A percentile compares a stretch with the other conserved stretches of the same genome.
phyloP scores from a whole-genome alignment of 495 filamentous ascomycete genomes.

The Penicillium bialowiezense region DNA sequence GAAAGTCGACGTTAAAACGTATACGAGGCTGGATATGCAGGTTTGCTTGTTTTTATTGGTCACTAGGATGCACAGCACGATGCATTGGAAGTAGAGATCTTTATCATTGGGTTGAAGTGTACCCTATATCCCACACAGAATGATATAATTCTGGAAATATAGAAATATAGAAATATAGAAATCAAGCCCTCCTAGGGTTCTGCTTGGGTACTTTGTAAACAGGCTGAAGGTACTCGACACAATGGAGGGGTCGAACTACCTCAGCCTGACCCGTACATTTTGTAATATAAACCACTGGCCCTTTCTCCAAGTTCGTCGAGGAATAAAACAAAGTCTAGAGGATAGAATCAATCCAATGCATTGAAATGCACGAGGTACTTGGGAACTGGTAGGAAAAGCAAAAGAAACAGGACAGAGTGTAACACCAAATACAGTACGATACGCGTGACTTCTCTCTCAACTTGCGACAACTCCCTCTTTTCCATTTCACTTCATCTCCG shows the following conservation, averaged over 20 bases:
- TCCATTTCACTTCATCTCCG: neutral
- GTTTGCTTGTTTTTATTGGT: conserved; percentile 2
- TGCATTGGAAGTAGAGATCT: neutral
- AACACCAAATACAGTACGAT: conserved; percentile 7
- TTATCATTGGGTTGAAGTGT: neutral
- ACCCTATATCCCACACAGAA: conserved; percentile 3
- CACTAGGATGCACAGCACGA: neutral
- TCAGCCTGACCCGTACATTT: conserved; percentile 4
- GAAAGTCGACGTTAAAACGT: neutral
- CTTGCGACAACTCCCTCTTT: neutral
- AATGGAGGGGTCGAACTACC: conserved; percentile 1
- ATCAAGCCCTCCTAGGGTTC: too few relatives aligned
- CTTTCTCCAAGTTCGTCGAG: neutral
- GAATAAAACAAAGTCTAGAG: too few relatives aligned
- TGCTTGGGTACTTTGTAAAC: too few relatives aligned
- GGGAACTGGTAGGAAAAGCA: neutral
- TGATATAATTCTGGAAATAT: neutral
- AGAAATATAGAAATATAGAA: too few relatives aligned
- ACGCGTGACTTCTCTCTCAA: conserved; percentile 7
- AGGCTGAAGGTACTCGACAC: too few relatives aligned
- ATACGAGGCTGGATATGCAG: neutral
- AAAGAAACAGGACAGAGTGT: neutral
- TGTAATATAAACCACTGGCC: conserved; percentile 1
- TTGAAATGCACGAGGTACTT: too few relatives aligned
- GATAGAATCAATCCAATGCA: too few relatives aligned